These are phyloP conservation scores for Alternaria rosae DNA, from an alignment of 2,329 filamentous ascomycete genomes.

Conservation along the genomic window DNA sequence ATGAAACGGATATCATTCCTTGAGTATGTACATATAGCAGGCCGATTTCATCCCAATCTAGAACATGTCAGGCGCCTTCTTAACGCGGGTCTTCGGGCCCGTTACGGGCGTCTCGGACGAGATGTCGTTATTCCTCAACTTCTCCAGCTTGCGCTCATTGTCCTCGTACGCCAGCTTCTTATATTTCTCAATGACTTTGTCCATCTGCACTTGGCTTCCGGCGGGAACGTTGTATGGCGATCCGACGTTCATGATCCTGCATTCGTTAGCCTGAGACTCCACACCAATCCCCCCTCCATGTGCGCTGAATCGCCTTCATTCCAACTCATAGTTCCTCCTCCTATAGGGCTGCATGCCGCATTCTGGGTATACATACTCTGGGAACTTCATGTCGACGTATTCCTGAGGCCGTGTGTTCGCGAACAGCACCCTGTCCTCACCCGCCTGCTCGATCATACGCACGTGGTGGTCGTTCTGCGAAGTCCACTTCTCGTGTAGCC, in stretches of 20 bases:
- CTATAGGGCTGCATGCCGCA: neutral
- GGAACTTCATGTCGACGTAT: conserved; percentile 64
- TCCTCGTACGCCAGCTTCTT: conserved; percentile 63
- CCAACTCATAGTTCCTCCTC: neutral
- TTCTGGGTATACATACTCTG: conserved; percentile 63
- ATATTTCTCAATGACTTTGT: conserved; percentile 68
- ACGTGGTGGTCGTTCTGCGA: conserved; percentile 68
- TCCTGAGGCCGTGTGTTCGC: conserved; percentile 55
- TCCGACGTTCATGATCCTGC: conserved; percentile 68
- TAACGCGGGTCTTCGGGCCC: conserved; percentile 24
- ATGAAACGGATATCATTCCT: conserved; percentile 29
- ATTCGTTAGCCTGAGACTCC: conserved; percentile 20
- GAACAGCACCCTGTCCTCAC: conserved; percentile 68
- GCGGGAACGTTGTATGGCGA: conserved; percentile 71
- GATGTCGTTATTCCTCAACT: conserved; percentile 42
- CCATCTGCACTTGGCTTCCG: conserved; percentile 66
- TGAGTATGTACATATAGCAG: conserved; percentile 26
- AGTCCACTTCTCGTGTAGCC: conserved; percentile 61
- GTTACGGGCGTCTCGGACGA: conserved; percentile 45
- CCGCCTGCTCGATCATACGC: conserved; percentile 68
- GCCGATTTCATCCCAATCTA: conserved; percentile 6
- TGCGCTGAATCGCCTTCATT: neutral
- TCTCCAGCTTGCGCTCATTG: conserved; percentile 63
- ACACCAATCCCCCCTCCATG: neutral
- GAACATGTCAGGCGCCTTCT: conserved; percentile 28